These are phyloP conservation scores for Plasmodium inui DNA, from an alignment of 169 alveolate species.

Conservation along the genomic window DNA sequence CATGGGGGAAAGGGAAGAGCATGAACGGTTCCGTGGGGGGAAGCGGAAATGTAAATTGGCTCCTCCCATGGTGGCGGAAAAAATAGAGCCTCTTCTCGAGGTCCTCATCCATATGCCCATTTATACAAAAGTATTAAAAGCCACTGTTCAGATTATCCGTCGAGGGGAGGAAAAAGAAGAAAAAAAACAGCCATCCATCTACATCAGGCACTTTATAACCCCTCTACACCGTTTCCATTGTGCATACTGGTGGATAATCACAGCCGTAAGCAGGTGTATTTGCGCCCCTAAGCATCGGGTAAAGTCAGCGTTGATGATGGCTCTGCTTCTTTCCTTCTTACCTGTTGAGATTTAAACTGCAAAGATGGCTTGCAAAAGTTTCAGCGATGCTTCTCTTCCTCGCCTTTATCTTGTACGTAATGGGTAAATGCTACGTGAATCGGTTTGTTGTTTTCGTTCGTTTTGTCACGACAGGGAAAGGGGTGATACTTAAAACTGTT, in stretches of 20 bases:
- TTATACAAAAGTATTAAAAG: not conserved
- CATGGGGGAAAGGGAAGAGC: not conserved
- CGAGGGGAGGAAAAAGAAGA: not conserved
- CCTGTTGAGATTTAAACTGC: not conserved
- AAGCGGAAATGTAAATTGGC: not conserved
- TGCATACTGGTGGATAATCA: not conserved
- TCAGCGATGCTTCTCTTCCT: not conserved
- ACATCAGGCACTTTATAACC: not conserved
- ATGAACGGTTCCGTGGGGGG: not conserved
- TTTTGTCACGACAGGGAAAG: not conserved
- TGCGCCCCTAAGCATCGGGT: not conserved
- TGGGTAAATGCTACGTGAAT: not conserved
- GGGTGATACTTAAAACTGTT: not conserved
- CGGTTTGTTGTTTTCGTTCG: not conserved
- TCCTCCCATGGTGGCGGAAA: not conserved
- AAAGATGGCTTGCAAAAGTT: not conserved
- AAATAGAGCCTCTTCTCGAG: not conserved
- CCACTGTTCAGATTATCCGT: not conserved
- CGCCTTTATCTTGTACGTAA: not conserved
- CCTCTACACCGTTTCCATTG: not conserved
- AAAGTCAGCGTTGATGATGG: not conserved
- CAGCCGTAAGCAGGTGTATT: not conserved
- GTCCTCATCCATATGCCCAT: not conserved
- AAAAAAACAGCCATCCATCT: not conserved
- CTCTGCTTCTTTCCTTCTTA: not conserved